Evolutionary conservation across 164 flowering plant species (phyloP).

Genomic region (Vitis cinerea): DNA sequence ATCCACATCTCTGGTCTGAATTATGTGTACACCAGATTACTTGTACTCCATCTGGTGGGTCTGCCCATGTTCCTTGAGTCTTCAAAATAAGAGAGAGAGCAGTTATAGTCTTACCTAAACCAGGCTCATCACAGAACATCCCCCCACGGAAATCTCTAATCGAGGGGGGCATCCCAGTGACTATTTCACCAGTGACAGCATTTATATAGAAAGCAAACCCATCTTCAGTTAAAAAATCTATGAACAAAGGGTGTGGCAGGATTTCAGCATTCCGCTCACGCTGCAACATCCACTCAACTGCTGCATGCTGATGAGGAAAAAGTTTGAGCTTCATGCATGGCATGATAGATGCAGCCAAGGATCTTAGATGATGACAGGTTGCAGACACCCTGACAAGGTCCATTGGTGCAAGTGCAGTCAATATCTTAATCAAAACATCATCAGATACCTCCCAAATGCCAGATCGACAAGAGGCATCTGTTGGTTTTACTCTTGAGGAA

Average conservation of each 20-base stretch:
- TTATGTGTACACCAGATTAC: constrained; percentile 70
- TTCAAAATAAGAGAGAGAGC: constrained; percentile 89
- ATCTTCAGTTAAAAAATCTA: constrained; percentile 63
- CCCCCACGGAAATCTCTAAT: constrained; percentile 90
- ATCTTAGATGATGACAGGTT: constrained; percentile 82
- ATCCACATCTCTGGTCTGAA: constrained; percentile 69
- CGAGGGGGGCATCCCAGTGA: constrained; percentile 56
- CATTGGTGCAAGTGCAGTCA: constrained; percentile 47
- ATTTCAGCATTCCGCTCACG: constrained; percentile 63
- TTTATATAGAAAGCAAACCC: constrained; percentile 66
- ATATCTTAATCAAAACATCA: constrained; percentile 60
- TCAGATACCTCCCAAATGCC: constrained; percentile 80
- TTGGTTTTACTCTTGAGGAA: constrained; percentile 49
- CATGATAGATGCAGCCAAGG: constrained; percentile 64
- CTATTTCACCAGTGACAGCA: constrained; percentile 72
- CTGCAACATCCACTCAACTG: constrained; percentile 93
- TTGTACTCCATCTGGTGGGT: constrained; percentile 71
- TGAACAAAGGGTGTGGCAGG: constrained; percentile 73
- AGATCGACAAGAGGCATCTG: constrained; percentile 32
- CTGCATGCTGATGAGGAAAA: constrained; percentile 91
- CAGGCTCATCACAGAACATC: constrained; percentile 99
- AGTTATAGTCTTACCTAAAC: constrained; percentile 93
- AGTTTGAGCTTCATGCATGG: constrained; percentile 91
- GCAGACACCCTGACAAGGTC: constrained; percentile 74
- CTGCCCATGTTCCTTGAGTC: constrained; percentile 82